These are phyloP conservation scores for Claviceps lovelessii DNA, from an alignment of 2,329 filamentous ascomycete genomes.

Conservation along the genomic window DNA sequence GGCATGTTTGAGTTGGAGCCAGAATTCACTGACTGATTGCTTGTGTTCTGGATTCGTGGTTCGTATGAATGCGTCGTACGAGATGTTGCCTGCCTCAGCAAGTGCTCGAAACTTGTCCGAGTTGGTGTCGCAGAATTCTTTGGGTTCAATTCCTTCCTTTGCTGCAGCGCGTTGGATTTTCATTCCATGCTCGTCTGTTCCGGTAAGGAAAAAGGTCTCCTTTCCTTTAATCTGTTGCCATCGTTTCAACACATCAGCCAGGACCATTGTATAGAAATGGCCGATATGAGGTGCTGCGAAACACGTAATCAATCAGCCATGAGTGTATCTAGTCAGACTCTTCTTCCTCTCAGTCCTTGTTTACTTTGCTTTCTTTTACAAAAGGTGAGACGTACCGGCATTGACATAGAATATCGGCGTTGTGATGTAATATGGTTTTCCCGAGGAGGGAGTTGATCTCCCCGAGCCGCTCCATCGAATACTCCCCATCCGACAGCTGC, in stretches of 20 bases:
- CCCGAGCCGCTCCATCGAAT: slow-evolving; percentile 20
- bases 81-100: slow-evolving; percentile 53
- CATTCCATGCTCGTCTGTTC: slow-evolving; percentile 94
- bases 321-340: background rate
- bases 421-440: slow-evolving; percentile 87
- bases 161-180: slow-evolving; percentile 84
- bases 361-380: background rate
- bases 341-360: background rate
- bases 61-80: slow-evolving; percentile 77
- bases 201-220: slow-evolving; percentile 64
- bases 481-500: slow-evolving; percentile 14
- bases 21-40: slow-evolving; percentile 77
- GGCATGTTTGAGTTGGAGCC: slow-evolving; percentile 53
- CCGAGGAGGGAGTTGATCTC: slow-evolving; percentile 7
- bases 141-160: slow-evolving; percentile 54
- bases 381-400: slow-evolving; percentile 44
- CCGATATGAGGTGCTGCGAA: slow-evolving; percentile 73
- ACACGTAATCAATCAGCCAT: background rate
- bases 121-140: slow-evolving; percentile 79
- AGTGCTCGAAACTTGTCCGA: slow-evolving; percentile 66
- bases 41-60: slow-evolving; percentile 76
- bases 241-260: slow-evolving; percentile 82
- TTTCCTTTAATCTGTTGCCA: slow-evolving; percentile 69
- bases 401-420: slow-evolving; percentile 99
- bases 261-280: slow-evolving; percentile 84